Evolutionary conservation across 108 stramenopile genomes (phyloP).

Genomic region (Parmales sp.): DNA sequence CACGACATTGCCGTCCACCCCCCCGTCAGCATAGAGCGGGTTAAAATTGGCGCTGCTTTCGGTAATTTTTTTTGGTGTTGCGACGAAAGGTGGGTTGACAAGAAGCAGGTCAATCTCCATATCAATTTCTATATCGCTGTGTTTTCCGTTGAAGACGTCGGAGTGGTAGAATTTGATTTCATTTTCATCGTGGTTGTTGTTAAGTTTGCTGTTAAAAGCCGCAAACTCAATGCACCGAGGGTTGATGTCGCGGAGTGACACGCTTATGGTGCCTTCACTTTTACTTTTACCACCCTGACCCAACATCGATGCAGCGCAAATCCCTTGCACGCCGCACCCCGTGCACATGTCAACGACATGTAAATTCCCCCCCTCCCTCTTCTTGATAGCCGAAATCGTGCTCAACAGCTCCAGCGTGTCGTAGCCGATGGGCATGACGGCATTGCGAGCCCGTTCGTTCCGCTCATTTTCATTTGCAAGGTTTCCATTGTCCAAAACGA

Average conservation of each 20-base stretch:
- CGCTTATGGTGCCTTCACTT: not conserved
- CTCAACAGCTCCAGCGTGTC: slow-evolving; percentile 27
- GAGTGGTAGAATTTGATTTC: not conserved
- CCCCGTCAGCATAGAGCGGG: slow-evolving; percentile 25
- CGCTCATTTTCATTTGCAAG: slow-evolving; percentile 17
- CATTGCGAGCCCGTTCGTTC: no score
- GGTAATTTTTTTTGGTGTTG: slow-evolving; percentile 16
- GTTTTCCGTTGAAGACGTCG: not conserved
- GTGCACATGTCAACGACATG: slow-evolving; percentile 27
- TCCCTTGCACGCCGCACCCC: slow-evolving; percentile 33
- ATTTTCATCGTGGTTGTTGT: slow-evolving; percentile 9
- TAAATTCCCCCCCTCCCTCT: not conserved
- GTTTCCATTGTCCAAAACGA: slow-evolving; percentile 26
- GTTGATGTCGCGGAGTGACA: slow-evolving; percentile 22
- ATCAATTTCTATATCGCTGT: not conserved
- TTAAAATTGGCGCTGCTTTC: not conserved
- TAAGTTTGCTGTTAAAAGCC: slow-evolving; percentile 19
- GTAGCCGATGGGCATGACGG: slow-evolving; percentile 30
- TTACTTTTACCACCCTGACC: slow-evolving; percentile 3
- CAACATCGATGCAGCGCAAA: no score
- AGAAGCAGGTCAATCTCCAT: slow-evolving; percentile 16
- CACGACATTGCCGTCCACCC: slow-evolving; percentile 22
- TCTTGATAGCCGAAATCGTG: not conserved
- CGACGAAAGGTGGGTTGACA: slow-evolving; percentile 30
- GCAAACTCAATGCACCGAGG: slow-evolving; percentile 19